Base-by-base conservation (phyloP, 495 filamentous ascomycete genomes). In the Neurospora sp. region DNA sequence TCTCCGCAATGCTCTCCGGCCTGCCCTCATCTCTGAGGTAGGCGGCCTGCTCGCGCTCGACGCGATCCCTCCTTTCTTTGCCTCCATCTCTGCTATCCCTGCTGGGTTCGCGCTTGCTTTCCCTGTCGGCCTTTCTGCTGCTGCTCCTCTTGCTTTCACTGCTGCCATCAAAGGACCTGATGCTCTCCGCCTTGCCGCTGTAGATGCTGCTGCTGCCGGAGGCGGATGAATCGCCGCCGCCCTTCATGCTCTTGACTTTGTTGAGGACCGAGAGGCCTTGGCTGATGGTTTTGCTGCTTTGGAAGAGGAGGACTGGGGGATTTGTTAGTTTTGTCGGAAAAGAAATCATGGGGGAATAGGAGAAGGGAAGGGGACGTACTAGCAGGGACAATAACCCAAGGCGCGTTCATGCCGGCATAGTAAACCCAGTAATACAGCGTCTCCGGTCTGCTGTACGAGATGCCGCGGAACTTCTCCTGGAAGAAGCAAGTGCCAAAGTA, bases 361-460 rank as follows among this genome's bases (percentile, higher is more conserved):
- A 37, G 5, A 37, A 37, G 35, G 35, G 35, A 37, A 37, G 35
- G 5, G 5, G 75, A 79, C 84, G 77, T 71, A 81, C 77, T n/a
- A 35, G 73, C 46, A 3, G 94, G 94, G 73, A 97, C 87, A 16
- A 96, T 84, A 41, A 90, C 93, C 94, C 94, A 97, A 70, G 94
- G 91, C 68, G 89, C 84, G 78, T 97, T 97, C 88, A 97, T 91
- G 20, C 91, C 85, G 27, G 94, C 88, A 78, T 92, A 97, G 79
- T 97, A 97, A 16, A 90, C 81, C 93, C 93, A 97, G 79, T 92
- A 97, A 78, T 96, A 97, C 73, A 90, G 86, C 5, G 84, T 78
- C 81, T 97, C 94, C 5, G 94, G 92, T 72, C 93, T 85, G 75
- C 89, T 92, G 79, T 93, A 92, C 5, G 85, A 83, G 6, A 85